phyloP scores from a whole-genome alignment of 1,284 basidiomycete species.

The Moniliella sp. region DNA sequence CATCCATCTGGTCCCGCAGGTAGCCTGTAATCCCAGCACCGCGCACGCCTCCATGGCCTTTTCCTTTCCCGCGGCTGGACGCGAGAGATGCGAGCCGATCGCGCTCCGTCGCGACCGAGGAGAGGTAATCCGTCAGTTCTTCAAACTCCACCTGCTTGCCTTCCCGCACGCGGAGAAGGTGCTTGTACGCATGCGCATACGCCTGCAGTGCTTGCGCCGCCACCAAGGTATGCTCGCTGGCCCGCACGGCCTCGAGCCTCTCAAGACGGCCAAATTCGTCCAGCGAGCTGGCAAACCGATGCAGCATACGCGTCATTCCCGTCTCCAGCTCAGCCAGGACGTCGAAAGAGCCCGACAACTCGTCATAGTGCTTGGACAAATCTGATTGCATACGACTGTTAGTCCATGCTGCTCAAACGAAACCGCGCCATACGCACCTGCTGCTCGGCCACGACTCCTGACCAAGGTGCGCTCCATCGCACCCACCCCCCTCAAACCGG shows the following conservation, averaged over 20 bases:
- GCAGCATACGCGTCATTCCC: constrained; percentile 85
- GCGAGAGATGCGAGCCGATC: constrained; percentile 46
- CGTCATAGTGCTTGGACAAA: constrained; percentile 82
- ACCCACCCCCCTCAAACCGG: constrained; percentile 68
- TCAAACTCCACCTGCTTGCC: constrained; percentile 98
- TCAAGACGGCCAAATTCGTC: constrained; percentile 44
- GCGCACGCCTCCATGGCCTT: constrained; percentile 35
- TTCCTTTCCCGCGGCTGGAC: constrained; percentile 16
- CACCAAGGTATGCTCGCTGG: constrained; percentile 48
- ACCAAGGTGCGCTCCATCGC: constrained; percentile 44
- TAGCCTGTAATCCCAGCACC: constrained; percentile 58
- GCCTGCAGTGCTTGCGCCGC: constrained; percentile 69
- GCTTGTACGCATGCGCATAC: constrained; percentile 70
- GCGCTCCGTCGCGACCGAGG: constrained; percentile 67
- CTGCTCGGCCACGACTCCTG: constrained; percentile 15
- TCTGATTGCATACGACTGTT: constrained; percentile 16
- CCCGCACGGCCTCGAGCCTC: constrained; percentile 11
- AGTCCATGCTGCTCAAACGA: constrained; percentile 19
- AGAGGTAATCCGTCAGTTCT: constrained; percentile 81
- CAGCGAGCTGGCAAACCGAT: constrained; percentile 81
- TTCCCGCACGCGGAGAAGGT: constrained; percentile 76
- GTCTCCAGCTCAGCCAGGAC: constrained; percentile 88
- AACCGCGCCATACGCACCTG: constrained; percentile 42
- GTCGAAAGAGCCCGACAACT: constrained; percentile 79
- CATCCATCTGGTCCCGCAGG: constrained; percentile 77